Evolutionary conservation across 164 flowering plant genomes (phyloP), one percentile per base, ranked within the genome.

Genomic region (Annona cherimola): DNA sequence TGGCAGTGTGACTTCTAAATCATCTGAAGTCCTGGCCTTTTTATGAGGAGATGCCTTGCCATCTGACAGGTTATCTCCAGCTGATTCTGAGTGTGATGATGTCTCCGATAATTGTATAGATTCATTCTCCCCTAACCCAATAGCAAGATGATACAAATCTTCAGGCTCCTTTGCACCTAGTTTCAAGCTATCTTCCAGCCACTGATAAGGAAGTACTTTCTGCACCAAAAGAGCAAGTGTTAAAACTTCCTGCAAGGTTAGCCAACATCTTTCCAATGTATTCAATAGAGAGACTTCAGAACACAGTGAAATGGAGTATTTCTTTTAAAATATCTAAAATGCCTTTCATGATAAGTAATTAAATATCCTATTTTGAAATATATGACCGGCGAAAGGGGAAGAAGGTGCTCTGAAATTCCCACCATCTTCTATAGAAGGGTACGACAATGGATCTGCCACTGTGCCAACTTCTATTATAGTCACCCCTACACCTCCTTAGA

Each of bases 101-200:
- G 54, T 77, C 42, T 77, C 74, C 55, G 50, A 70, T 44, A 76
- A 63, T 66, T 81, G 71, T 14, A 69, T 65, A 4, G 70, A 12
- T 16, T 19, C 64, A 40, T 46, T 59, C 19, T 11, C 75, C 35
- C 14, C 74, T 67, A 73, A 63, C 62, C 83, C 87, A 69, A 73
- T 0, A 45, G 80, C 80, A 18, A 92, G 69, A 72, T 39, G 39
- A 73, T 91, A 95, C 3, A 79, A 57, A 74, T 85, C 91, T 82
- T 89, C 94, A 19, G 85, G 54, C 45, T 71, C 85, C 78, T 83
- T 95, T 71, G 89, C 85, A 41, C 98, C 99, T 9, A 42, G 57
- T 68, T 74, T 88, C 82, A 95, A 82, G 78, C 97, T 84, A 72
- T 93, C 97, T 81, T 95, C 98, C 20, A 95, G 75, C 99, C 99